Evolutionary conservation across 441 rosid species (phyloP).

Genomic region (Erodium trifolium): DNA sequence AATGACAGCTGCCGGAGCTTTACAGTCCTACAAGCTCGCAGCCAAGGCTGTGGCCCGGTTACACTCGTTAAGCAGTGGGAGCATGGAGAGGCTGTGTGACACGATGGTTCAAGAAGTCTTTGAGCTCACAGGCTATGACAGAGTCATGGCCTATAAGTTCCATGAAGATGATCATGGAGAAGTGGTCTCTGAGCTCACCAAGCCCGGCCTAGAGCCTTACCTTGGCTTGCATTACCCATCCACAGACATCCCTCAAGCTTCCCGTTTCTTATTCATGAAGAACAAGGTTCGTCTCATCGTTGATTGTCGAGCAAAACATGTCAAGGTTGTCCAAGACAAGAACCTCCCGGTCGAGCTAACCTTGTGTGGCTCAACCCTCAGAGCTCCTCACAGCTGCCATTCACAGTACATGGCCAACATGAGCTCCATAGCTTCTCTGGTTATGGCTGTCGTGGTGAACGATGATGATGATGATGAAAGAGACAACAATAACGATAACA

Average conservation of each 20-base stretch:
- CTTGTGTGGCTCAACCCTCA: slow-evolving; percentile 64
- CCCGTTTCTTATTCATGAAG: slow-evolving; percentile 70
- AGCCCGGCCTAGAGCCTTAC: slow-evolving; percentile 54
- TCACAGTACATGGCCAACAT: slow-evolving; percentile 75
- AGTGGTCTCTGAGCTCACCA: slow-evolving; percentile 55
- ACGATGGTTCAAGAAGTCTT: slow-evolving; percentile 65
- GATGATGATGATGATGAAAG: slow-evolving; percentile 39
- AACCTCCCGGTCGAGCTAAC: slow-evolving; percentile 50
- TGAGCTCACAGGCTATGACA: slow-evolving; percentile 66
- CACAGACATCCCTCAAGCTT: slow-evolving; percentile 85
- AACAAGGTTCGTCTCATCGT: slow-evolving; percentile 83
- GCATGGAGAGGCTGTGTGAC: slow-evolving; percentile 49
- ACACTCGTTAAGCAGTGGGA: slow-evolving; percentile 66
- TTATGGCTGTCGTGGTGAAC: slow-evolving; percentile 64
- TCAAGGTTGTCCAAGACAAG: slow-evolving; percentile 63
- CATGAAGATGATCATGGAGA: slow-evolving; percentile 93
- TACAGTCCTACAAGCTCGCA: slow-evolving; percentile 74
- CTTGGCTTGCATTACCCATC: slow-evolving; percentile 79
- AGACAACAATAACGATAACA: slow-evolving; percentile 14
- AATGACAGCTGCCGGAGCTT: slow-evolving; percentile 71
- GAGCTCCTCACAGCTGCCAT: slow-evolving; percentile 84
- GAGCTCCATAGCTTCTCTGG: slow-evolving; percentile 79
- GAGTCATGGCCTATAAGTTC: slow-evolving; percentile 77
- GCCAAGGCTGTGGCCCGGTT: slow-evolving; percentile 67
- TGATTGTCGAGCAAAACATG: slow-evolving; percentile 52